Percentiles rank a stretch among this genome's conserved stretches.
phyloP scores from a whole-genome alignment of 2,329 filamentous ascomycete genomes.

The Colletotrichum incanum region DNA sequence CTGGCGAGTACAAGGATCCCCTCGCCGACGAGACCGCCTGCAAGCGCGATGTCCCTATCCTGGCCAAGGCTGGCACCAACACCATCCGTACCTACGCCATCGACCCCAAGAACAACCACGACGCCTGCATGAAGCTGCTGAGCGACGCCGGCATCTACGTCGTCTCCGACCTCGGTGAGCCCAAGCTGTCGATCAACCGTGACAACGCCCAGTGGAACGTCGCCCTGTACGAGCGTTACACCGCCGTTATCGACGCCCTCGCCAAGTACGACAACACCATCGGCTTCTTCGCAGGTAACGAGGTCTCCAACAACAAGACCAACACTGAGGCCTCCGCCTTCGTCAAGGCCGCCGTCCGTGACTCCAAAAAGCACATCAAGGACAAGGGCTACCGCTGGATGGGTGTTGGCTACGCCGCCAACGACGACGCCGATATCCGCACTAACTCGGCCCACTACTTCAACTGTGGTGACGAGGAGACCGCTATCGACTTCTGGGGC shows the following conservation, averaged over 20 bases:
- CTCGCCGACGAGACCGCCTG: slow-evolving; percentile 81
- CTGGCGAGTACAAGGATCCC: slow-evolving; percentile 82
- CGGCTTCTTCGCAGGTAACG: slow-evolving; percentile 98
- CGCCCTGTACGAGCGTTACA: slow-evolving; percentile 85
- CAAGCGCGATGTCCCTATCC: slow-evolving; percentile 87
- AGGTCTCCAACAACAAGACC: slow-evolving; percentile 90
- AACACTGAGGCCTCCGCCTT: slow-evolving; percentile 94
- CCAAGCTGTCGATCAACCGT: slow-evolving; percentile 87
- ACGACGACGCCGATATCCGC: slow-evolving; percentile 90
- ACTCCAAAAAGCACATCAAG: slow-evolving; percentile 96
- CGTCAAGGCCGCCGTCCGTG: slow-evolving; percentile 97
- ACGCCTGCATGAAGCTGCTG: slow-evolving; percentile 86
- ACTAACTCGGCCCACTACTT: slow-evolving; percentile 91
- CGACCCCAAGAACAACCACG: slow-evolving; percentile 84
- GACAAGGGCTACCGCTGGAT: slow-evolving; percentile 82
- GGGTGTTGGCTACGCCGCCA: slow-evolving; percentile 95
- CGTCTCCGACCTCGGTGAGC: slow-evolving; percentile 90
- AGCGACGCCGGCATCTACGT: slow-evolving; percentile 93
- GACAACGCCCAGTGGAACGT: slow-evolving; percentile 84
- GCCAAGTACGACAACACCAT: slow-evolving; percentile 90
- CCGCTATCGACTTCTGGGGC: slow-evolving; percentile 95
- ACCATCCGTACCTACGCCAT: slow-evolving; percentile 96
- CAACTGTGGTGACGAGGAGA: slow-evolving; percentile 82
- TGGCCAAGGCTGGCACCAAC: slow-evolving; percentile 87
- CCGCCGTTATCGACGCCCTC: slow-evolving; percentile 85